Base-by-base conservation (phyloP, 257 asterid species). In the Solanum medicagineum region DNA sequence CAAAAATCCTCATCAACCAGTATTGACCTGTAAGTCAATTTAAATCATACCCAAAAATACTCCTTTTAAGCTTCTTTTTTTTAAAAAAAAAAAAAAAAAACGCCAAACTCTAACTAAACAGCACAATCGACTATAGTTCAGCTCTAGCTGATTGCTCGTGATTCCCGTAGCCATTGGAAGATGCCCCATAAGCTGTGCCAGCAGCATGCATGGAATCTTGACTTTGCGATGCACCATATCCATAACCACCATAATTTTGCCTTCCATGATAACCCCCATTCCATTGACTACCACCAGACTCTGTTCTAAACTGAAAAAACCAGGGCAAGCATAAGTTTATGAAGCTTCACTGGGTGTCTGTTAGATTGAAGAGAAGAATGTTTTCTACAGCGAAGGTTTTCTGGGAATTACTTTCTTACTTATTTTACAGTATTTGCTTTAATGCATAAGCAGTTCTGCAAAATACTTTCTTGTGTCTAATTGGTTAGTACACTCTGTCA, bases 201-300 rank as follows among this genome's bases (percentile, higher is more conserved):
- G 90, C 92, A 87, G 87, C 86, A 74, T 84, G 81, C 88, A 86
- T 86, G 83, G 86, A 70, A 57, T 86, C 90, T 84, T 88, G 89
- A 81, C 75, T 74, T 49, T 87, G 87, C 6, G 85, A 83, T 85
- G 86, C 86, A 49, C 79, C 68, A 29, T 94, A 91, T 87, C 96
- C 97, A 65, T 94, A 92, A 10, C 98, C 97, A 49, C 90, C 93
- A 90, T 93, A 91, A 12, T 89, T 93, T 83, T 94, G 98, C 89
- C 93, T 92, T 82, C 92, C 95, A 57, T 93, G 87, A 89, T 89
- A 91, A 51, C 86, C 89, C 49, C 95, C 96, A 1, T 90, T 92
- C 95, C 96, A 89, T 10, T 92, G 92, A 59, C 93, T 87, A 45
- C 89, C 88, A 32, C 89, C 88, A 32, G 87, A 85, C 57, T 95